A percentile compares a stretch with the other conserved stretches of the same genome.
Evolutionary conservation across 495 filamentous ascomycete genomes (phyloP).

Genomic region (Neurospora cerealis): DNA sequence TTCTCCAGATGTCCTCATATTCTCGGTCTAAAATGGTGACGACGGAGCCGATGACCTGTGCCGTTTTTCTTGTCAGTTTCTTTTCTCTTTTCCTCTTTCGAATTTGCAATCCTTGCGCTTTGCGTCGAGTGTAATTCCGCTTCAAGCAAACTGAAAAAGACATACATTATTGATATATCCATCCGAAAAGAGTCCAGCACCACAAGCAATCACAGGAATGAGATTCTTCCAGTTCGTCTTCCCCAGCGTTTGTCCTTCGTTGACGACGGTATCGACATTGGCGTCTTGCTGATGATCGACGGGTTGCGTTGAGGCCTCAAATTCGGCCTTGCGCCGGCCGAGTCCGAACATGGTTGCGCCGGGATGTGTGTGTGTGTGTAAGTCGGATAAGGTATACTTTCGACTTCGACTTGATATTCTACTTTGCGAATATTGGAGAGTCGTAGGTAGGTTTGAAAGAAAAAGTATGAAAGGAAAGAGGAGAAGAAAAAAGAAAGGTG

Average conservation of each 20-base stretch:
- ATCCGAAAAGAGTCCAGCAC: constrained; percentile 82
- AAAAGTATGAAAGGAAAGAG: not conserved
- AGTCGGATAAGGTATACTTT: not conserved
- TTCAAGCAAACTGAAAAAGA: not conserved
- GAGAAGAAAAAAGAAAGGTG: not conserved
- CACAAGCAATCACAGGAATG: constrained; percentile 61
- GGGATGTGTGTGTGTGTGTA: not conserved
- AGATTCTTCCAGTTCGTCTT: constrained; percentile 12
- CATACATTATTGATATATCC: constrained; percentile 74
- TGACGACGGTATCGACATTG: not conserved
- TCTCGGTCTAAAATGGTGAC: constrained; percentile 56
- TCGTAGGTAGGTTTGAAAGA: not conserved
- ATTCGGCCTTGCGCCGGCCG: not conserved
- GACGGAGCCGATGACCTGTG: constrained; percentile 71
- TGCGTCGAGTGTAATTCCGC: not conserved
- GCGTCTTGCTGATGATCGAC: not conserved
- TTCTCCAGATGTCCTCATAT: constrained; percentile 53
- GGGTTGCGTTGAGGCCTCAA: not conserved
- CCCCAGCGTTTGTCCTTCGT: not conserved
- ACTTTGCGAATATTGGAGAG: not conserved
- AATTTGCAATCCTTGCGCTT: not conserved
- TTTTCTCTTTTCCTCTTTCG: too few relatives aligned
- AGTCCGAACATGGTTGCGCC: not conserved
- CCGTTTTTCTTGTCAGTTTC: not conserved
- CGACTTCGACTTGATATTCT: not conserved